Base-by-base conservation (phyloP, 179 eudicot genomes). In the Heliamphora pulchella region DNA sequence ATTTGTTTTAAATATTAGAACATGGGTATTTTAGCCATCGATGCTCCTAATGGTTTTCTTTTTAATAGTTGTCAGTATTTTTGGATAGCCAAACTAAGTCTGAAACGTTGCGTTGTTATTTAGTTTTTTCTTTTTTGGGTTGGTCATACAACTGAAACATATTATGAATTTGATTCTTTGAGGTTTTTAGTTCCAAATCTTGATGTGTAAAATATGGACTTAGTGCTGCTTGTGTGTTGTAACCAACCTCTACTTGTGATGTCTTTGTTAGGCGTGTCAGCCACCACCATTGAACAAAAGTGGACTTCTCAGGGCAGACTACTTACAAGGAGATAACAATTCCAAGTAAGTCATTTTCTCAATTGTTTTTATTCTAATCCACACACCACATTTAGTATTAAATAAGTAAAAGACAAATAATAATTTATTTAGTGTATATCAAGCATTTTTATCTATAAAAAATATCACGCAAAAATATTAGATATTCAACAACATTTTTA, bases 11-110 rank as follows among this genome's bases (percentile, higher is more conserved):
- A 67, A 61, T 76, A 15, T 61, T 61, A 15, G 57, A 50, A 57
- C 8, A 11, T 68, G 44, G 50, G 1, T 62, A 8, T 81, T 76
- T 68, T 84, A 88, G 98, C 98, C 67, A 94, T 93, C 51, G 97
- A 94, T 85, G 98, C 98, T 53, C 98, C 98, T 78, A 97, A 97
- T 57, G 83, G 78, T 59, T 75, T 75, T 75, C 78, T 75, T 39
- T 75, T 75, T 39, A 75, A 59, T 75, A 67, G 78, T 75, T 67
- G 78, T 75, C 78, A 1, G 78, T 75, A 5, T 75, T 75, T 75
- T 75, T 67, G 78, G 78, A 75, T 15, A 75, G 31, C 31, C 31
- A 31, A 31, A 31, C 31, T 31, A 31, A 31, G 31, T 31, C 31
- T 31, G 31, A 31, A 31, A 31, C 31, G 31, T 31, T 31, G 31